Evolutionary conservation across 2,329 filamentous ascomycete genomes (phyloP), one percentile per base, ranked within the genome.

Genomic region (Botryotinia narcissicola): DNA sequence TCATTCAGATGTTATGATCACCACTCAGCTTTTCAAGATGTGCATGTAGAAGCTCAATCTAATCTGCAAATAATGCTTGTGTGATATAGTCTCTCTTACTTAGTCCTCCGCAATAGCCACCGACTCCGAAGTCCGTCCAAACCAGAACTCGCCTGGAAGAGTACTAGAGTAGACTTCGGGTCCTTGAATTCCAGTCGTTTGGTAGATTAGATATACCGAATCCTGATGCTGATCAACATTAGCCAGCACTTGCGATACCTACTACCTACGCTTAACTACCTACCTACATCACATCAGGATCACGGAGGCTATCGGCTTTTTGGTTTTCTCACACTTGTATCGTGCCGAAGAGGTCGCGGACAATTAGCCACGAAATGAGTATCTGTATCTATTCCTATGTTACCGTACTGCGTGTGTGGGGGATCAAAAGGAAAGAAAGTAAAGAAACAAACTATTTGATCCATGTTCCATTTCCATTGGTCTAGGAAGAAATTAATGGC

Each of bases 141-240:
- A 25, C 18, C 46, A 67, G 20, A 54, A 4, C 25, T 40, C 46
- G 54, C 8, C 1, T 40, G 37, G 37, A 40, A 10, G 37, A 40
- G 37, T 51, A 46, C 25, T 29, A 40, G 44, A 67, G 37, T 7
- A 54, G 32, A 14, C 35, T 51, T 37, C 35, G 64, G 64, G 46
- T 29, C 46, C 66, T 51, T 42, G 32, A 42, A 29, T 64, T 32
- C 69, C 69, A 71, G 69, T 40, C 59, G 69, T 51, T 64, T 64
- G 69, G 69, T 71, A 71, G 54, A 71, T 71, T 64, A 20, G 44
- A 64, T 25, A 42, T 68, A 48, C 48, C 29, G 60, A n/a, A 57
- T 29, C 51, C 16, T 57, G n/a, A 57, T 57, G 51, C 51, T 57
- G 66, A 42, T 68, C 35, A 68, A 32, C 35, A 57, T 42, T 22